Conservation (phyloP, 306 rosid species). For the Gastrolobium villosum region DNA sequence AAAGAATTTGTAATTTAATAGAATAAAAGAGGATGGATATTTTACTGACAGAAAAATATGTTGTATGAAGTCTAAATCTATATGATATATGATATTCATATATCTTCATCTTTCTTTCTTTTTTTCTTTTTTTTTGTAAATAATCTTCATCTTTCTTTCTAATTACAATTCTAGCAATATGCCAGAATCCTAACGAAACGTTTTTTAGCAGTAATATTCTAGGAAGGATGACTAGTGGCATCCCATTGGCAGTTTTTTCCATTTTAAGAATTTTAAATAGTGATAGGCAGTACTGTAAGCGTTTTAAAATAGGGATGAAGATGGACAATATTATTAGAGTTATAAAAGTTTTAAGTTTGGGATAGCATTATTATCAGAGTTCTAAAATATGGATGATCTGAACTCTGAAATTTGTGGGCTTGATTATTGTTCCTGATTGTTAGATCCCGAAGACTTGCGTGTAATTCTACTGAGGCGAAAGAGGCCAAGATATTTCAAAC, state of each 20-base stretch:
- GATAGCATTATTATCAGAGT: neutral
- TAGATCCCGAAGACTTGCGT: constrained; percentile 40
- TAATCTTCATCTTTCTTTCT: neutral
- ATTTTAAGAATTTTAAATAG: constrained; percentile 2
- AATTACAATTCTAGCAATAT: neutral
- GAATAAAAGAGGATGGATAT: neutral
- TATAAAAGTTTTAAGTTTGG: constrained; percentile 27
- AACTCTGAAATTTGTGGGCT: constrained; percentile 13
- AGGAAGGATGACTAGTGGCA: constrained; percentile 2
- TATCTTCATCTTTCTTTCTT: too few species aligned
- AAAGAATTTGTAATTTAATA: constrained; percentile 14
- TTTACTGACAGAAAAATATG: neutral
- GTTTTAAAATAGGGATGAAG: constrained; percentile 24
- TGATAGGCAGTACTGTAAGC: neutral
- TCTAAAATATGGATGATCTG: neutral
- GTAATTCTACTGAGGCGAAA: constrained; percentile 7
- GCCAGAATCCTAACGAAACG: constrained; percentile 1
- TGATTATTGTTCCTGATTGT: constrained; percentile 24
- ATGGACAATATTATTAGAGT: constrained; percentile 2
- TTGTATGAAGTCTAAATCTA: neutral
- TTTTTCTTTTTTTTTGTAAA: too few species aligned
- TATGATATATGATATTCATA: too few species aligned
- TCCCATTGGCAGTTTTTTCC: constrained; percentile 31
- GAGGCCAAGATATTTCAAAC: constrained; percentile 19
- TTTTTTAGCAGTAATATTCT: constrained; percentile 1